These are phyloP conservation scores for Boletellus ananas DNA, from an alignment of 768 basidiomycete genomes.

Conservation along the genomic window DNA sequence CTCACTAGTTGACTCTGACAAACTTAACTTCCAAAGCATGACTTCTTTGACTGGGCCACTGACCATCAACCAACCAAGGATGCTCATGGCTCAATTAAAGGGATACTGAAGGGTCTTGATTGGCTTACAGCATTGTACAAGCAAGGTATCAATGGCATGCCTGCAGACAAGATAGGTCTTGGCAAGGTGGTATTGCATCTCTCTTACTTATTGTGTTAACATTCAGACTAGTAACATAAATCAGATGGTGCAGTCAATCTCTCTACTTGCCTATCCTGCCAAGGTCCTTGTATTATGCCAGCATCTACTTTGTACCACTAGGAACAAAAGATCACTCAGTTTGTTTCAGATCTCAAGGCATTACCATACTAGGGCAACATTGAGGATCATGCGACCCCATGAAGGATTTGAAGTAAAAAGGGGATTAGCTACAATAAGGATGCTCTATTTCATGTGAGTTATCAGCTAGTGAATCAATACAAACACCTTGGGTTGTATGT, in stretches of 20 bases:
- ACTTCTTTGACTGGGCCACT: constrained; percentile 81
- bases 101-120: constrained; percentile 98
- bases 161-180: constrained; percentile 98
- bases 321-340: constrained; percentile 97
- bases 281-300: constrained; percentile 95
- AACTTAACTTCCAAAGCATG: constrained; percentile 99
- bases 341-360: constrained; percentile 90
- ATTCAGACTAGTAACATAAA: neutral
- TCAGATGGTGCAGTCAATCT: constrained; percentile 97
- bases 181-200: constrained; percentile 59
- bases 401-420: constrained; percentile 98
- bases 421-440: constrained; percentile 93
- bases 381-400: constrained; percentile 88
- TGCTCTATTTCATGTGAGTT: constrained; percentile 95
- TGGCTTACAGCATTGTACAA: constrained; percentile 98
- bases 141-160: constrained; percentile 98
- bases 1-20: constrained; percentile 81
- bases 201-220: neutral
- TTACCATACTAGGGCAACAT: constrained; percentile 98
- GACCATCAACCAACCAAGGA: constrained; percentile 89
- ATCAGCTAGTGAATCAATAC: constrained; percentile 70
- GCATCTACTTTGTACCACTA: constrained; percentile 98
- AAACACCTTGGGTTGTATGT: neutral
- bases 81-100: constrained; percentile 95
- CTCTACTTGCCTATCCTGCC: constrained; percentile 90